A percentile compares a stretch with the other conserved stretches of the same genome.
Conservation (phyloP, 768 basidiomycete genomes). For the Coprinopsis strossmayeri region DNA sequence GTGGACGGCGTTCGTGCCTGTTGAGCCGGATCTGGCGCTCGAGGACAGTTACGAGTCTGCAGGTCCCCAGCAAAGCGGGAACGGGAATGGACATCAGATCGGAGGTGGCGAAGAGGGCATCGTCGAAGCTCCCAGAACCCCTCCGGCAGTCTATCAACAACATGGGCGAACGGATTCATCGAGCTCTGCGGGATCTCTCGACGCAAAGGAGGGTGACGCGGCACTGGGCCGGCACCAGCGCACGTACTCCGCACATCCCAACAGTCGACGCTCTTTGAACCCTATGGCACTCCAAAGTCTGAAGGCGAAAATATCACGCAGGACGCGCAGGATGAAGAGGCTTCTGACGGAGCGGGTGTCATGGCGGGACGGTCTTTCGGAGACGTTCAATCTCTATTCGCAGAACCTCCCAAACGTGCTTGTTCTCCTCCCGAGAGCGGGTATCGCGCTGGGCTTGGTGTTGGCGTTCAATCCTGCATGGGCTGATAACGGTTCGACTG, state of each 20-base stretch:
- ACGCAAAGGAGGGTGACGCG: constrained; percentile 5
- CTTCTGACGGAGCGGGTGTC: constrained; percentile 11
- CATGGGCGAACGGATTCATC: background rate
- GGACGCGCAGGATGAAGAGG: background rate
- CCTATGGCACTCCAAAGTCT: too few relatives aligned
- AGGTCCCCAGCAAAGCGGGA: background rate
- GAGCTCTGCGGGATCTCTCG: constrained; percentile 1
- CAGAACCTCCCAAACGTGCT: constrained; percentile 81
- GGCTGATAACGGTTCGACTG: background rate
- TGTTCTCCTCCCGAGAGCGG: constrained; percentile 80
- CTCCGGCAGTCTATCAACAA: background rate
- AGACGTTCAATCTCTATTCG: constrained; percentile 76
- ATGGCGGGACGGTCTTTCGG: constrained; percentile 51
- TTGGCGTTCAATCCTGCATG: constrained; percentile 24
- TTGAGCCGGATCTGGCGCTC: constrained; percentile 1
- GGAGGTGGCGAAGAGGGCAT: background rate
- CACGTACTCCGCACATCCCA: background rate
- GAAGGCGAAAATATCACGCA: background rate
- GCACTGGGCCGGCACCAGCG: constrained; percentile 1
- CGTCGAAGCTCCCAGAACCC: background rate
- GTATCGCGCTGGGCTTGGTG: constrained; percentile 65
- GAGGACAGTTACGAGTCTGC: background rate
- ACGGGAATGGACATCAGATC: too few relatives aligned
- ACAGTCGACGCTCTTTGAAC: background rate
- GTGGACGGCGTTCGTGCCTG: constrained; percentile 50